phyloP scores from a whole-genome alignment of 495 filamentous ascomycete genomes.

The Podospora comata region DNA sequence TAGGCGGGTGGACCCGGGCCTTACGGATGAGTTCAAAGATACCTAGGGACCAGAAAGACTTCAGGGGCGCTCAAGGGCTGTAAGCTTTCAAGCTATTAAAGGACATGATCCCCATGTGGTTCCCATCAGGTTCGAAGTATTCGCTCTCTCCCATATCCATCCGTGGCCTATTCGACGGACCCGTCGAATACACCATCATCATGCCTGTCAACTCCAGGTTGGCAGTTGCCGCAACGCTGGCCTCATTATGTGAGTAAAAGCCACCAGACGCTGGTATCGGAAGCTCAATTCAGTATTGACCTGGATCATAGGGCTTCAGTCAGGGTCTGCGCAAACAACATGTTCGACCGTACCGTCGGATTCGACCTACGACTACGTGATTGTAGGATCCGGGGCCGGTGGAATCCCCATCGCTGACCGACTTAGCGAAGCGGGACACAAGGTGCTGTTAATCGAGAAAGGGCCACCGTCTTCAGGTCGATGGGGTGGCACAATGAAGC shows the following conservation, averaged over 20 bases:
- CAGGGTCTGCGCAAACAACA: constrained; percentile 27
- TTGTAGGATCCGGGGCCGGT: constrained; percentile 60
- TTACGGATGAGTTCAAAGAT: no score
- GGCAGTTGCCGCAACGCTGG: constrained; percentile 7
- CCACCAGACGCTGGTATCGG: no score
- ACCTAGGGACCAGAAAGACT: neutral
- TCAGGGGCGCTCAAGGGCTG: neutral
- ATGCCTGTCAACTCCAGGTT: constrained; percentile 21
- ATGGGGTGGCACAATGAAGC: constrained; percentile 54
- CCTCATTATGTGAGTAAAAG: constrained; percentile 18
- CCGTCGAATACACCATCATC: neutral
- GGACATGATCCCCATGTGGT: neutral
- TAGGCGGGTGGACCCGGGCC: no score
- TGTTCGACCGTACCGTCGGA: constrained; percentile 41
- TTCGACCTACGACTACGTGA: constrained; percentile 60
- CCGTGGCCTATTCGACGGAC: neutral
- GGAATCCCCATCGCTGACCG: constrained; percentile 62
- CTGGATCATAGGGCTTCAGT: constrained; percentile 17
- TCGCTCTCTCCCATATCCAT: neutral
- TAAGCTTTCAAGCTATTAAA: neutral
- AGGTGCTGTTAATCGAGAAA: constrained; percentile 60
- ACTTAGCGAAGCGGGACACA: constrained; percentile 58
- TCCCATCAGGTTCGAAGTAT: neutral
- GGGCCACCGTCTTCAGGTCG: constrained; percentile 56
- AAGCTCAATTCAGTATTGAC: neutral